Conservation (phyloP, 805 yeast species). For the Pichia kluyveri region DNA sequence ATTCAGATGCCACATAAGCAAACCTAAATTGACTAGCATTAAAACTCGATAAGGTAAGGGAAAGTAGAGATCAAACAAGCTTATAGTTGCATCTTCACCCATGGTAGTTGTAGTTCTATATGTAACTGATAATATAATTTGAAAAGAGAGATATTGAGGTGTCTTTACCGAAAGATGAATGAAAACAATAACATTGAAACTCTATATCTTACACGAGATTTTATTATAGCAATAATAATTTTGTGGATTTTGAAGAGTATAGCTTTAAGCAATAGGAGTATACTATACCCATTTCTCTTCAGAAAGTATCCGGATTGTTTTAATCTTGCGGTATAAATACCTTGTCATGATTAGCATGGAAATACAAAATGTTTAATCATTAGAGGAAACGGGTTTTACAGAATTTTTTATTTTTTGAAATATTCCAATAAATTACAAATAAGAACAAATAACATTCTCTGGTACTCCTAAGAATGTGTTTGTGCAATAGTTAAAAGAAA, state of each 20-base stretch:
- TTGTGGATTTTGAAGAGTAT: no score
- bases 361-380: constrained; percentile 33
- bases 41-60: constrained; percentile 48
- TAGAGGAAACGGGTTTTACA: constrained; percentile 15
- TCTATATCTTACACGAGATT: no score
- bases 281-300: constrained; percentile 4
- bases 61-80: constrained; percentile 1
- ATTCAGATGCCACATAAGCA: constrained; percentile 45
- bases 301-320: constrained; percentile 8
- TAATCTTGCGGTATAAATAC: constrained; percentile 7
- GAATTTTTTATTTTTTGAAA: no score
- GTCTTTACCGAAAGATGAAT: no score
- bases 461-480: not conserved
- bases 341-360: constrained; percentile 55
- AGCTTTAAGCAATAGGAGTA: no score
- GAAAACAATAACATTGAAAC: no score
- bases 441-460: not conserved
- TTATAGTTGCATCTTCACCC: not conserved
- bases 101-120: not conserved
- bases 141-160: no score
- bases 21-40: constrained; percentile 38
- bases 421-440: not conserved
- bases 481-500: not conserved
- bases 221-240: no score
- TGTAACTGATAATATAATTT: no score